Evolutionary conservation across 129 eudicot species (phyloP).

Genomic region (Centella asiatica): DNA sequence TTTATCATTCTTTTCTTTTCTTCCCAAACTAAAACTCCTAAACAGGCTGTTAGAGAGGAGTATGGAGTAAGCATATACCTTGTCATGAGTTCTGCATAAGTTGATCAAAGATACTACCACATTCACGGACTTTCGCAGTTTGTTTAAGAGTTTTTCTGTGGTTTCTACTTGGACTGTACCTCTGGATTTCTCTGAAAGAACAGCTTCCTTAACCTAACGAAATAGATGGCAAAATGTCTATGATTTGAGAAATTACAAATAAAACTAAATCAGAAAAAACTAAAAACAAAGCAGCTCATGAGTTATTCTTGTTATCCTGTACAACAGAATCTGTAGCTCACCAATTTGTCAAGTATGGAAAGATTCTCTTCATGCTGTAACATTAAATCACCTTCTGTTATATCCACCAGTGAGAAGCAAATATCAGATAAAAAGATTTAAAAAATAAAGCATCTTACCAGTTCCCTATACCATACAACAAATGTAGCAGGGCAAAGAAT

Average conservation of each 20-base stretch:
- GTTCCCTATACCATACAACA: conserved; percentile 60
- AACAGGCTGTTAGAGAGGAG: neutral
- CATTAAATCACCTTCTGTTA: conserved; percentile 15
- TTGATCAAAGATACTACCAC: conserved; percentile 62
- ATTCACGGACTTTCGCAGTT: conserved; percentile 51
- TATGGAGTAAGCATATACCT: conserved; percentile 30
- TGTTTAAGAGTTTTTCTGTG: conserved; percentile 42
- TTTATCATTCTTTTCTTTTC: too few species aligned
- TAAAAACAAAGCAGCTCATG: too few species aligned
- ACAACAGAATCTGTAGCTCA: conserved; percentile 22
- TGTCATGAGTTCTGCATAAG: conserved; percentile 53
- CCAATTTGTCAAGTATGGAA: conserved; percentile 50
- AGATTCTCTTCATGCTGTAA: conserved; percentile 84
- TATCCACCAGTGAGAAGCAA: conserved; percentile 6
- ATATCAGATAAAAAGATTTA: neutral
- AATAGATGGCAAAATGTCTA: conserved; percentile 7
- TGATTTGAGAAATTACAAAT: neutral
- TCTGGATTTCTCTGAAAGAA: conserved; percentile 37
- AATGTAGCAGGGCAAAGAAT: conserved; percentile 68
- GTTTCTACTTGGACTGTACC: conserved; percentile 35
- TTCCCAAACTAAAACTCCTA: too few species aligned
- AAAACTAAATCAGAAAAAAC: too few species aligned
- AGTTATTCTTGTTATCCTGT: conserved; percentile 5
- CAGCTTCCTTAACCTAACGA: conserved; percentile 58
- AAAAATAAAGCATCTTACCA: conserved; percentile 33